phyloP scores from a whole-genome alignment of 345 rosid genomes.

The Excoecaria agallocha region DNA sequence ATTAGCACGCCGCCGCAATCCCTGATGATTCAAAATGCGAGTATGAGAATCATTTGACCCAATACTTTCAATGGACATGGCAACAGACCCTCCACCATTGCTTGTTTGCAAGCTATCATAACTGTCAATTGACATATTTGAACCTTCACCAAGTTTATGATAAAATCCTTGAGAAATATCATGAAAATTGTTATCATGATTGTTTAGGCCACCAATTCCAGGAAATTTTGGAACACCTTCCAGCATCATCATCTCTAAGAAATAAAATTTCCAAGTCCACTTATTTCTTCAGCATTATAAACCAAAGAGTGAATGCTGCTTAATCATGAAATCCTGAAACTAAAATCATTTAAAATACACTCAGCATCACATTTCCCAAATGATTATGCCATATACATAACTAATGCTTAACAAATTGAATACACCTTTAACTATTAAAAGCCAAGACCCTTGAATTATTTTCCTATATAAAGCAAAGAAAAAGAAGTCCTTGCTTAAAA shows the following conservation, averaged over 20 bases:
- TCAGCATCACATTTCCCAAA: background rate
- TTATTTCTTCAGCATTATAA: conserved; percentile 21
- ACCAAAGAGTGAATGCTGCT: background rate
- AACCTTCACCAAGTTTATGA: conserved; percentile 28
- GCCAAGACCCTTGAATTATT: too few species aligned
- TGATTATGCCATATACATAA: background rate
- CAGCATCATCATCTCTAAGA: conserved; percentile 26
- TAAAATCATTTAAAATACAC: background rate
- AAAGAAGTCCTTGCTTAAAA: background rate
- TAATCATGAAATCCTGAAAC: background rate
- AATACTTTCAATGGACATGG: conserved; percentile 37
- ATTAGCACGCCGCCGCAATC: conserved; percentile 25
- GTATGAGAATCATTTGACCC: conserved; percentile 46
- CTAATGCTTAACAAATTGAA: background rate
- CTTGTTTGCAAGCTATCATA: conserved; percentile 43
- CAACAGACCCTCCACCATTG: conserved; percentile 41
- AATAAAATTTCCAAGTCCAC: background rate
- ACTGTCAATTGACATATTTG: conserved; percentile 46
- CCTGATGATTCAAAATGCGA: conserved; percentile 45
- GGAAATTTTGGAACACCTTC: conserved; percentile 38
- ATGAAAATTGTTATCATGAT: conserved; percentile 28
- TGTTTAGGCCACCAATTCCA: conserved; percentile 35
- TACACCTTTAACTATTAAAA: too few species aligned
- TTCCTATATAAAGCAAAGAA: background rate
- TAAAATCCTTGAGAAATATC: conserved; percentile 42